Evolutionary conservation across 2,329 filamentous ascomycete species (phyloP).

Genomic region (Dothistroma pini): DNA sequence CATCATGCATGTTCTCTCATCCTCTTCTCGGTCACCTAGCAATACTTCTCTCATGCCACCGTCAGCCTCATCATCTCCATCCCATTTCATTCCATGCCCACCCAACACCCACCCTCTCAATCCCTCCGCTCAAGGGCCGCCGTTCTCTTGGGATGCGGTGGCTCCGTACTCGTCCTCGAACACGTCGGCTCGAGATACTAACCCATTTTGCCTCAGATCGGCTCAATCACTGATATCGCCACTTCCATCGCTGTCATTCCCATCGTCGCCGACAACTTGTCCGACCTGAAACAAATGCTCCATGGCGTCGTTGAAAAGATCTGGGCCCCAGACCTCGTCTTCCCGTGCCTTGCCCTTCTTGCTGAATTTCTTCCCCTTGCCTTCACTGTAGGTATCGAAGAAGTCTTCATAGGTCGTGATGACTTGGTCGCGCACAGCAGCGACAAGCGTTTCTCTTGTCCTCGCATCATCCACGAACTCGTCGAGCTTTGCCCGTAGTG

Average conservation of each 20-base stretch:
- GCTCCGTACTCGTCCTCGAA: too few relatives aligned
- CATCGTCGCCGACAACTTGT: constrained; percentile 34
- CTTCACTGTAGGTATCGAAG: constrained; percentile 52
- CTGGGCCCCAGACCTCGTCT: constrained; percentile 62
- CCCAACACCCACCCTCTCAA: too few relatives aligned
- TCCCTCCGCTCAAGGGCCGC: too few relatives aligned
- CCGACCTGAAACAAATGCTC: constrained; percentile 57
- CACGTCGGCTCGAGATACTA: too few relatives aligned
- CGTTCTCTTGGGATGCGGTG: too few relatives aligned
- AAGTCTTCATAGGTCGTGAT: constrained; percentile 62
- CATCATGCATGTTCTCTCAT: too few relatives aligned
- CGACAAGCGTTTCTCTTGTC: constrained; percentile 63
- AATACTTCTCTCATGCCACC: too few relatives aligned
- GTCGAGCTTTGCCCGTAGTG: constrained; percentile 54
- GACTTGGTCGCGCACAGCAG: constrained; percentile 62
- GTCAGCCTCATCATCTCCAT: too few relatives aligned
- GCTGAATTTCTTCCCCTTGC: constrained; percentile 33
- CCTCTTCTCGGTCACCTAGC: too few relatives aligned
- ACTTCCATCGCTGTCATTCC: constrained; percentile 28
- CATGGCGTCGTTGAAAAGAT: constrained; percentile 62
- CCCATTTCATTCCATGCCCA: too few relatives aligned
- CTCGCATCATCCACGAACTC: constrained; percentile 63
- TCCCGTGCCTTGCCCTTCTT: constrained; percentile 59
- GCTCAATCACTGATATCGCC: constrained; percentile 20
- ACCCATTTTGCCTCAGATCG: too few relatives aligned